phyloP scores from a whole-genome alignment of 768 basidiomycete genomes.

The Ramaria sp. region DNA sequence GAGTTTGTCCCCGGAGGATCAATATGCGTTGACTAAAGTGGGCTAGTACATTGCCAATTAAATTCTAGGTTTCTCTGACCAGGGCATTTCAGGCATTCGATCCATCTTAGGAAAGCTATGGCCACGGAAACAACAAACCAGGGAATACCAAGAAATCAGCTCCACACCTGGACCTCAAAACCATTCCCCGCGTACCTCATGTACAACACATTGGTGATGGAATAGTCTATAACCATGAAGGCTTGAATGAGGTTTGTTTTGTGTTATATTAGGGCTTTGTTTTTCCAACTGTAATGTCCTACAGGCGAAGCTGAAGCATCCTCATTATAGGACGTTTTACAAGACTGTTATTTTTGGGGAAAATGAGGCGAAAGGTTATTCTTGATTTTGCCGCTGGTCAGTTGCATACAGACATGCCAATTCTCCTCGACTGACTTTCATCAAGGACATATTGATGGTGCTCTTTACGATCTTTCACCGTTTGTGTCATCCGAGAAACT shows the following conservation, averaged over 20 bases:
- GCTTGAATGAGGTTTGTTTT: conserved; percentile 41
- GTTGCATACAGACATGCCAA: conserved; percentile 1
- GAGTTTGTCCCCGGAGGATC: conserved; percentile 65
- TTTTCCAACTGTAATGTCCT: background rate
- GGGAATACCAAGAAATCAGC: conserved; percentile 64
- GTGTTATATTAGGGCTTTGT: background rate
- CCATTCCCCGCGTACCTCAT: conserved; percentile 77
- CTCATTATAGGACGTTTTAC: conserved; percentile 80
- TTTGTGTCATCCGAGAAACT: background rate
- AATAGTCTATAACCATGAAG: conserved; percentile 67
- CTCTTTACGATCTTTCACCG: conserved; percentile 63
- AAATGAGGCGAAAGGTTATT: conserved; percentile 66
- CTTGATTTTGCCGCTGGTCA: conserved; percentile 80
- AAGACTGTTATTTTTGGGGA: conserved; percentile 62
- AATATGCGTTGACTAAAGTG: conserved; percentile 79
- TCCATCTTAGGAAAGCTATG: conserved; percentile 50
- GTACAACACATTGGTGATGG: conserved; percentile 93
- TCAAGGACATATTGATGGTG: conserved; percentile 74
- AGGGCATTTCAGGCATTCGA: conserved; percentile 57
- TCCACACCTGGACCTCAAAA: conserved; percentile 83
- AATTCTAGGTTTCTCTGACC: background rate
- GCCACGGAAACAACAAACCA: conserved; percentile 86
- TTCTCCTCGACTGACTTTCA: background rate
- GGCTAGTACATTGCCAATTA: conserved; percentile 10
- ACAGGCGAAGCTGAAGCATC: conserved; percentile 69